Percentiles rank a stretch among this genome's conserved stretches.
Conservation (phyloP, 1,139 yeast species). For the Magnusiomyces fungicola region DNA sequence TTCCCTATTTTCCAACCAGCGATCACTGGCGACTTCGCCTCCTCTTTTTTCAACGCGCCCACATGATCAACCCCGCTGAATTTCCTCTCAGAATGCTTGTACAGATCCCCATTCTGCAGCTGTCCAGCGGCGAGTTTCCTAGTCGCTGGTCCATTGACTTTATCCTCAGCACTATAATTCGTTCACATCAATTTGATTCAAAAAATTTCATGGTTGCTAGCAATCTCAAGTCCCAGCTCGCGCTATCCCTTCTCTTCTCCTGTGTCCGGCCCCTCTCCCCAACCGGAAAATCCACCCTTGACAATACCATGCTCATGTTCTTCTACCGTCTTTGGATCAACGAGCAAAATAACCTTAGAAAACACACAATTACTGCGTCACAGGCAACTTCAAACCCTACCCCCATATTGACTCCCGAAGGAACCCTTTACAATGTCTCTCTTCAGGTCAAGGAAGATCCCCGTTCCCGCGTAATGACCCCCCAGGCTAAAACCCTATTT, state of each 20-base stretch:
- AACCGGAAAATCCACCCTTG: constrained; percentile 16
- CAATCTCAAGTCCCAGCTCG: constrained; percentile 22
- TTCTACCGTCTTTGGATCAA: constrained; percentile 26
- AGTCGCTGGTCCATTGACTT: constrained; percentile 28
- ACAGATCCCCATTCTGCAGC: constrained; percentile 26
- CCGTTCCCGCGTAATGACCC: constrained; percentile 17
- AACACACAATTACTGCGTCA: constrained; percentile 17
- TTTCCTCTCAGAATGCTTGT: constrained; percentile 27
- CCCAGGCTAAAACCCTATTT: constrained; percentile 24
- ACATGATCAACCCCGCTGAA: constrained; percentile 34
- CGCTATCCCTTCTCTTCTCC: constrained; percentile 26
- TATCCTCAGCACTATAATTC: constrained; percentile 28
- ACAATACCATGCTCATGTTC: constrained; percentile 15
- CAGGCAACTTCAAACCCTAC: constrained; percentile 23
- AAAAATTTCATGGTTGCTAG: constrained; percentile 18
- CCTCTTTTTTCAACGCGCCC: constrained; percentile 37
- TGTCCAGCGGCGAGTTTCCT: constrained; percentile 27
- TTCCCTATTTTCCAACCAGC: constrained; percentile 30
- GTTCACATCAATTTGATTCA: constrained; percentile 21
- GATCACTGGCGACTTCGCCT: constrained; percentile 34
- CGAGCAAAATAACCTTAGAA: constrained; percentile 14
- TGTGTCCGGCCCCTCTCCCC: constrained; percentile 24
- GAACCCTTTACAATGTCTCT: not conserved
- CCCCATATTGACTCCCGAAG: constrained; percentile 11
- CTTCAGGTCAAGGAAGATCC: constrained; percentile 16